A percentile compares a stretch with the other conserved stretches of the same genome.
Conservation (phyloP, 2,329 filamentous ascomycete genomes). For the Pseudohalonectria lignicola region DNA sequence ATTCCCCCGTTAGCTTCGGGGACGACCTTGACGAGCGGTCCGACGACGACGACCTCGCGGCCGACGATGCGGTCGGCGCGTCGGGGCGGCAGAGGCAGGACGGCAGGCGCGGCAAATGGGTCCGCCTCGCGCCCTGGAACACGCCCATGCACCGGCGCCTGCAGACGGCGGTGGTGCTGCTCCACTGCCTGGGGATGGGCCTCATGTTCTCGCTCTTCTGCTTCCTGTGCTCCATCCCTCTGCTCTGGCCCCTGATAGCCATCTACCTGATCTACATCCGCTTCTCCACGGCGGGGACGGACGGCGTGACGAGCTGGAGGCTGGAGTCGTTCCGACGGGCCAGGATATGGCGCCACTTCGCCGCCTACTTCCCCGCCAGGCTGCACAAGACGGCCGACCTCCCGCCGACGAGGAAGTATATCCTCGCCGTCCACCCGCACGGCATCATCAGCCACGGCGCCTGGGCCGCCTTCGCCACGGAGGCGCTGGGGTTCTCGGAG, state of each 20-base stretch:
- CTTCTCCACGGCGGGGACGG: constrained; percentile 65
- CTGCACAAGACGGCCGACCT: constrained; percentile 78
- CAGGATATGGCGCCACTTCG: constrained; percentile 78
- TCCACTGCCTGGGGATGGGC: constrained; percentile 63
- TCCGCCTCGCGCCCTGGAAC: constrained; percentile 75
- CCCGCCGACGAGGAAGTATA: constrained; percentile 77
- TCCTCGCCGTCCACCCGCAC: constrained; percentile 95
- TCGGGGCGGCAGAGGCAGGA: too few species aligned
- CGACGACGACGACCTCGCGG: not conserved
- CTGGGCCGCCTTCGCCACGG: constrained; percentile 82
- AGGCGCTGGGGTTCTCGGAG: constrained; percentile 74
- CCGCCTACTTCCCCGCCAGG: constrained; percentile 80
- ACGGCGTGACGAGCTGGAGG: constrained; percentile 64
- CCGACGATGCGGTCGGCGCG: not conserved
- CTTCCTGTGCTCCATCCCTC: constrained; percentile 78
- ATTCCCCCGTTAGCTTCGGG: constrained; percentile 1
- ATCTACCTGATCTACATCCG: constrained; percentile 78
- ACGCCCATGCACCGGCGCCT: constrained; percentile 60
- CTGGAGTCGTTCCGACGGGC: constrained; percentile 63
- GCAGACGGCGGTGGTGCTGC: constrained; percentile 68
- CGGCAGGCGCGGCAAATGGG: constrained; percentile 28
- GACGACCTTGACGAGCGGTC: constrained; percentile 3
- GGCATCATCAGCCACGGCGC: constrained; percentile 94
- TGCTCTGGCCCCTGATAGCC: constrained; percentile 73
- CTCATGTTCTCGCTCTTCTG: constrained; percentile 71